These are phyloP conservation scores for Hansfordia pulvinata DNA, from an alignment of 2,329 filamentous ascomycete genomes.

Conservation along the genomic window DNA sequence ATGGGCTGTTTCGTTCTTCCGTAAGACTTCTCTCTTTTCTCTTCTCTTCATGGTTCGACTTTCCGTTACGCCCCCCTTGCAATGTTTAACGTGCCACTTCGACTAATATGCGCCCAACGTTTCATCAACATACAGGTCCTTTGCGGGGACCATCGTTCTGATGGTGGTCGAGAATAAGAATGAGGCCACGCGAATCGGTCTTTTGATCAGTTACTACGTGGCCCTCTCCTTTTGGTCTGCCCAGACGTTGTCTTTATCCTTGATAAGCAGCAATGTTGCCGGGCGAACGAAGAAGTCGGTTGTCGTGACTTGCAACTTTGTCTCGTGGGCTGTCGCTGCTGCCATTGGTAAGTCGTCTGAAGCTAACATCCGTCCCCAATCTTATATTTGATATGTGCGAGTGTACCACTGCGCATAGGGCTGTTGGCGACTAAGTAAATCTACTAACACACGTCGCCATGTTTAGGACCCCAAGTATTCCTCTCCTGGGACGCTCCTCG, in stretches of 20 bases:
- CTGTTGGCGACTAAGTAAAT: too few species aligned
- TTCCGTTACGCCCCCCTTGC: background rate
- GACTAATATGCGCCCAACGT: too few species aligned
- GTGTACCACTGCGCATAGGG: too few species aligned
- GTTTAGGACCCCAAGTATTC: too few species aligned
- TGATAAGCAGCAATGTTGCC: conserved; percentile 56
- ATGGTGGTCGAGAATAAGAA: conserved; percentile 51
- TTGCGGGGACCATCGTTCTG: conserved; percentile 57
- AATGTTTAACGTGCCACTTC: background rate
- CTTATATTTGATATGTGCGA: too few species aligned
- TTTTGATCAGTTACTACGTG: conserved; percentile 64
- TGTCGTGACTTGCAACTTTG: conserved; percentile 55
- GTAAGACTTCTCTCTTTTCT: conserved; percentile 23
- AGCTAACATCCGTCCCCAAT: too few species aligned
- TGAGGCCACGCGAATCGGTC: conserved; percentile 45
- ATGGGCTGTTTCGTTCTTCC: conserved; percentile 56
- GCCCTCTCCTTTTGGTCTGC: conserved; percentile 68
- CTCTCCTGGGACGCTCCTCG: too few species aligned
- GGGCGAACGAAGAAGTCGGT: conserved; percentile 63
- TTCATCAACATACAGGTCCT: too few species aligned
- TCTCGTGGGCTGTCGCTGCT: conserved; percentile 53
- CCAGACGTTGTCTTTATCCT: conserved; percentile 50
- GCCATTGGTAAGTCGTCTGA: too few species aligned
- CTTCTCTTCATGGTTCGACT: background rate
- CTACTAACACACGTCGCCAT: too few species aligned